Evolutionary conservation across 305 asterid species (phyloP).

Genomic region (Fraxinus albicans): DNA sequence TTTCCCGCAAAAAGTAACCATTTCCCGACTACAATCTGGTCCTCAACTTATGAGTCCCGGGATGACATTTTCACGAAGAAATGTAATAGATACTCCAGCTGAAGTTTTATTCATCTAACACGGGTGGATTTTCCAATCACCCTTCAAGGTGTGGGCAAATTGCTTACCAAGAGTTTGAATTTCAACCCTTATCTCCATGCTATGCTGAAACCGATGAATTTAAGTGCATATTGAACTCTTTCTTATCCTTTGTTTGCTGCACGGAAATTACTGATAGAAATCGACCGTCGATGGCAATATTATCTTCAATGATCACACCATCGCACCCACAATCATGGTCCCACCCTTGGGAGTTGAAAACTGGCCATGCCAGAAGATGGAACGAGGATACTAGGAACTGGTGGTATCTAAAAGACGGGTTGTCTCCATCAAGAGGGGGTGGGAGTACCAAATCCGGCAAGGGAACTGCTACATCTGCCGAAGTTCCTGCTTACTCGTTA

Average conservation of each 20-base stretch:
- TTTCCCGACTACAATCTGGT: no score
- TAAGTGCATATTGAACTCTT: constrained; percentile 31
- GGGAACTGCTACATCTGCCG: constrained; percentile 23
- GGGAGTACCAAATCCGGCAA: constrained; percentile 36
- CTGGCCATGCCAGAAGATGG: constrained; percentile 31
- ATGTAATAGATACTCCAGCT: no score
- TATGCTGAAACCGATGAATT: constrained; percentile 34
- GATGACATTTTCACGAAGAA: no score
- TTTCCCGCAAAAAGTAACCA: no score
- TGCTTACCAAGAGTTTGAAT: constrained; percentile 31
- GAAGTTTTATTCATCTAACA: neutral
- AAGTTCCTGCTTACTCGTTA: constrained; percentile 23
- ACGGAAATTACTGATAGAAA: constrained; percentile 34
- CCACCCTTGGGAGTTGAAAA: constrained; percentile 35
- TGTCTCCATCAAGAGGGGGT: constrained; percentile 38
- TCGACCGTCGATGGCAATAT: constrained; percentile 19
- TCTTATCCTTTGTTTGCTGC: constrained; percentile 39
- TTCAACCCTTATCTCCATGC: constrained; percentile 31
- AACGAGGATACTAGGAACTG: constrained; percentile 15
- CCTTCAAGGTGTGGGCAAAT: constrained; percentile 31
- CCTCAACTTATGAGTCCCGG: no score
- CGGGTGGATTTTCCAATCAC: constrained; percentile 25
- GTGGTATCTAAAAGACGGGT: constrained; percentile 31
- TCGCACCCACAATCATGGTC: constrained; percentile 44
- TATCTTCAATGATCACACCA: constrained; percentile 35